These are phyloP conservation scores for Vitis hybrid DNA, from an alignment of 177 flowering plant species.

Conservation along the genomic window DNA sequence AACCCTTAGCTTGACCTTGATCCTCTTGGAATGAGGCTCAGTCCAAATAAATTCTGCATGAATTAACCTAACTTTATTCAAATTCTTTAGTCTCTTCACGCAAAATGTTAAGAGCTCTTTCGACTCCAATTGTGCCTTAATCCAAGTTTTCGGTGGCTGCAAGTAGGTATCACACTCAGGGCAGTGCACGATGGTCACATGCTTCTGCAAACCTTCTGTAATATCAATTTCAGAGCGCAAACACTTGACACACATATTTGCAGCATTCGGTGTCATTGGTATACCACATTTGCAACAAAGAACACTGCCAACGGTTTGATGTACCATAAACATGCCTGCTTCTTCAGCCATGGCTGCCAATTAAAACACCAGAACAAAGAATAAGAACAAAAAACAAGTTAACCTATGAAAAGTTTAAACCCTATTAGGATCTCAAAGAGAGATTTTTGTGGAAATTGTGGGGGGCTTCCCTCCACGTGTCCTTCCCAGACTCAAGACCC, in stretches of 20 bases:
- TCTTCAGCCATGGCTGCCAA: conserved; percentile 25
- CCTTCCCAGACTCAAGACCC: too few relatives aligned
- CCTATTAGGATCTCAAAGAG: neutral
- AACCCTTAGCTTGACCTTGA: conserved; percentile 31
- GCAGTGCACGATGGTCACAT: conserved; percentile 24
- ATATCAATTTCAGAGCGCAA: conserved; percentile 38
- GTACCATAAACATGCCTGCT: conserved; percentile 35
- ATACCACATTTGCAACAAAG: conserved; percentile 43
- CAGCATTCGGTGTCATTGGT: conserved; percentile 36
- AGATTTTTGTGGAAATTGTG: too few relatives aligned
- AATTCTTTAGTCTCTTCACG: conserved; percentile 24
- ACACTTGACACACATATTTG: conserved; percentile 41
- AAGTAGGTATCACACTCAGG: conserved; percentile 39
- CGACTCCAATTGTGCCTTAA: conserved; percentile 37
- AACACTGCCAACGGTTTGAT: conserved; percentile 31
- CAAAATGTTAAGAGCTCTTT: conserved; percentile 35
- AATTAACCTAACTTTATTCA: conserved; percentile 22
- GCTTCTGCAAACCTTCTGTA: conserved; percentile 37
- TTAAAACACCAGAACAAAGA: too few relatives aligned
- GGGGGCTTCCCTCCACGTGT: too few relatives aligned
- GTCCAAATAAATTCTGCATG: conserved; percentile 42
- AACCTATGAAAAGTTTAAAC: too few relatives aligned
- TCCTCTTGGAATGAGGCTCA: conserved; percentile 43
- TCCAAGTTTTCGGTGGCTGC: conserved; percentile 35
- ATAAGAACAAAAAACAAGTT: neutral